Conservation (phyloP, 371 early-diverging fungal genomes). For the Actinomortierella wolfii region DNA sequence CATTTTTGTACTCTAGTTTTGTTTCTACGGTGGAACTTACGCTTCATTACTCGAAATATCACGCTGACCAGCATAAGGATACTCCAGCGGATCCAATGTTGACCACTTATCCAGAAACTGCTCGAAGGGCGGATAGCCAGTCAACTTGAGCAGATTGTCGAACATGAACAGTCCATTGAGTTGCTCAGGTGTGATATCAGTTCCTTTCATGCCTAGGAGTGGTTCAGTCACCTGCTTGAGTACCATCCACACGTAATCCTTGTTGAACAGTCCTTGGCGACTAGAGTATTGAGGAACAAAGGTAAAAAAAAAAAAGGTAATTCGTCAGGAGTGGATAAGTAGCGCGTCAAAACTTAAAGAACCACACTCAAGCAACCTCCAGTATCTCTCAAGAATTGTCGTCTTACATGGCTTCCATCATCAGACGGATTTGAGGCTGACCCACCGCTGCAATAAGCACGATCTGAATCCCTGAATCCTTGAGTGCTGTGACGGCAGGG, state of each 20-base stretch:
- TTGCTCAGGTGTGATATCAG: slow-evolving; percentile 1
- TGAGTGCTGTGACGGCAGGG: slow-evolving; percentile 47
- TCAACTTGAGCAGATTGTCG: slow-evolving; percentile 55
- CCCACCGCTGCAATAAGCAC: slow-evolving; percentile 57
- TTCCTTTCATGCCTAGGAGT: slow-evolving; percentile 22
- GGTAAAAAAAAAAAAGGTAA: background rate
- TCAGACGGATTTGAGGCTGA: slow-evolving; percentile 42
- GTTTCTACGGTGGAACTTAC: slow-evolving; percentile 30
- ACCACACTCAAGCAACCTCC: too few relatives aligned
- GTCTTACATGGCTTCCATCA: slow-evolving; percentile 39
- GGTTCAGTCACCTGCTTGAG: slow-evolving; percentile 50
- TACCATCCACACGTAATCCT: slow-evolving; percentile 61
- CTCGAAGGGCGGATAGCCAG: slow-evolving; percentile 62
- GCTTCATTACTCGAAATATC: slow-evolving; percentile 63
- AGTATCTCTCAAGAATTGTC: too few relatives aligned
- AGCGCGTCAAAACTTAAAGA: background rate
- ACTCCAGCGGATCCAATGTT: slow-evolving; percentile 50
- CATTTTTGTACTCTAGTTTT: too few relatives aligned
- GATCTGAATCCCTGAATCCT: slow-evolving; percentile 51
- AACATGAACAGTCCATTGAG: slow-evolving; percentile 61
- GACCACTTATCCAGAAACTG: slow-evolving; percentile 57
- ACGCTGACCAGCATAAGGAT: slow-evolving; percentile 60
- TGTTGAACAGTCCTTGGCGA: slow-evolving; percentile 18
- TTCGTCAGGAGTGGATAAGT: background rate
- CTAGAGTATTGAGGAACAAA: background rate